A percentile compares a stretch with the other conserved stretches of the same genome.
These are phyloP conservation scores for Annona cherimola DNA, from an alignment of 164 flowering plant genomes.

Conservation along the genomic window DNA sequence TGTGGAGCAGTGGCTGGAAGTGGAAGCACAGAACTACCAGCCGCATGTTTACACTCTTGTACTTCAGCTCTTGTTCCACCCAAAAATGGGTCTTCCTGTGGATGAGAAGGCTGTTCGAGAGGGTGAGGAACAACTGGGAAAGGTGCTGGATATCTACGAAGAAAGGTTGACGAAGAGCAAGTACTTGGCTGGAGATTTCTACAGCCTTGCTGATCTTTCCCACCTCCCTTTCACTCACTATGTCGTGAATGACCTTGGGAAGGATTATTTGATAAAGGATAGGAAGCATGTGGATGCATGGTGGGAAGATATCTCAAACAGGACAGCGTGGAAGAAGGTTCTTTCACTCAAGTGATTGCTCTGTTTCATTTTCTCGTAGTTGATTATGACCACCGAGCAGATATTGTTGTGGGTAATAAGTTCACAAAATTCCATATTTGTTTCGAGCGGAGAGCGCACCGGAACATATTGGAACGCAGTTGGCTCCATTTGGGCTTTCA, in stretches of 20 bases:
- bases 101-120: conserved; percentile 27
- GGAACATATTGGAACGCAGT: too few species aligned
- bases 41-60: conserved; percentile 28
- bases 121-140: conserved; percentile 39
- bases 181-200: conserved; percentile 60
- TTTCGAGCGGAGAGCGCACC: too few species aligned
- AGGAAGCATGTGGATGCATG: conserved; percentile 51
- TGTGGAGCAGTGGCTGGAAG: conserved; percentile 48
- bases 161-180: conserved; percentile 41
- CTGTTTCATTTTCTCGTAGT: not conserved
- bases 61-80: conserved; percentile 22
- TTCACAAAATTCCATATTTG: too few species aligned
- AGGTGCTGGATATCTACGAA: conserved; percentile 46
- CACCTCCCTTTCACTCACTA: conserved; percentile 45
- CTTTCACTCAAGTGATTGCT: conserved; percentile 2
- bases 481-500: too few species aligned
- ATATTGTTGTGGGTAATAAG: too few species aligned
- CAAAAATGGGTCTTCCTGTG: conserved; percentile 18
- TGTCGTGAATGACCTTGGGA: conserved; percentile 26
- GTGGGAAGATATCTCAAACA: conserved; percentile 37
- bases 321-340: conserved; percentile 27
- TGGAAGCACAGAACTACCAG: conserved; percentile 35
- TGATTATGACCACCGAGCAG: too few species aligned
- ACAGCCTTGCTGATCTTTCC: conserved; percentile 53
- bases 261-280: conserved; percentile 34